These are phyloP conservation scores for Moniliophthora roreri DNA, from an alignment of 1,284 basidiomycete species.

Conservation along the genomic window DNA sequence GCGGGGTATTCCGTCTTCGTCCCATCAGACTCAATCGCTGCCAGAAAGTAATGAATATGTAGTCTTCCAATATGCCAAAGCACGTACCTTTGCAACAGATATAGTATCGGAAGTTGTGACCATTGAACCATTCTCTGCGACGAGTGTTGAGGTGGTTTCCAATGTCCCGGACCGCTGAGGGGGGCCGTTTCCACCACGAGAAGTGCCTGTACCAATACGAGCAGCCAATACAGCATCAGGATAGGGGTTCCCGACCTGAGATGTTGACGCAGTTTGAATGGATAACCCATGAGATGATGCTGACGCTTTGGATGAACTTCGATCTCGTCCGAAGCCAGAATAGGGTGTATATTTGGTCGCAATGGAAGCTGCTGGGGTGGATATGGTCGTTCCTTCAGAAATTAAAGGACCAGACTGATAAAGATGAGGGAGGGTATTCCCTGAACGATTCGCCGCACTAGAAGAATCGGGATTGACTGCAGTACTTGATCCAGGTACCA, in stretches of 20 bases:
- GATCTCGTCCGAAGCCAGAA: conserved; percentile 7
- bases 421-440: background rate
- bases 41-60: background rate
- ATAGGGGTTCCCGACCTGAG: conserved; percentile 7
- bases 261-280: background rate
- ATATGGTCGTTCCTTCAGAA: background rate
- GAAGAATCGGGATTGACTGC: background rate
- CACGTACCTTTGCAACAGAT: background rate
- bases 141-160: conserved; percentile 23
- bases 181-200: conserved; percentile 9
- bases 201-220: no score
- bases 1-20: background rate
- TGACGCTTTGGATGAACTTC: conserved; percentile 6
- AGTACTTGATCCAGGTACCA: background rate
- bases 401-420: background rate
- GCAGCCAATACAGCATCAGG: conserved; percentile 6
- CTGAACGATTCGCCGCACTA: background rate
- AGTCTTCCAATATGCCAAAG: no score
- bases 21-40: background rate
- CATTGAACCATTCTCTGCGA: conserved; percentile 24
- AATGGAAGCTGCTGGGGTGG: background rate
- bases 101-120: background rate
- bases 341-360: conserved; percentile 8
- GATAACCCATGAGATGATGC: background rate
- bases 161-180: conserved; percentile 16